These are phyloP conservation scores for Thelonectria rubi DNA, from an alignment of 2,329 filamentous ascomycete species.

Conservation along the genomic window DNA sequence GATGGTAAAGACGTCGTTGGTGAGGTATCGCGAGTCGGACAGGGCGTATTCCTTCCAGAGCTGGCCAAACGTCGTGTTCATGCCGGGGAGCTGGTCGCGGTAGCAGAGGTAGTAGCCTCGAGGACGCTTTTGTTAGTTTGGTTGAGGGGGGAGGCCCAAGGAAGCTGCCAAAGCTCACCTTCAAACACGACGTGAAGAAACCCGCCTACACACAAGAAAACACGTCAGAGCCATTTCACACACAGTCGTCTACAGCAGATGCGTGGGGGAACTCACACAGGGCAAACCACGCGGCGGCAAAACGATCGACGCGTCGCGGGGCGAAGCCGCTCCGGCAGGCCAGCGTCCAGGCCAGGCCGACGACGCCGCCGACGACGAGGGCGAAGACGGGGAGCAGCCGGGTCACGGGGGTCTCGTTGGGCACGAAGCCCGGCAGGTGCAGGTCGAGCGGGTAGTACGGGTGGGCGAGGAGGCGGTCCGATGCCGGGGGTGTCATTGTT, in stretches of 20 bases:
- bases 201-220: conserved; percentile 56
- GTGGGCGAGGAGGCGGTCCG: conserved; percentile 44
- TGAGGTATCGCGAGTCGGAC: conserved; percentile 88
- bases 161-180: conserved; percentile 54
- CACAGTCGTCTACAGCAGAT: no score
- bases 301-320: conserved; percentile 49
- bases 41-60: conserved; percentile 93
- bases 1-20: conserved; percentile 83
- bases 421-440: conserved; percentile 54
- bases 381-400: conserved; percentile 51
- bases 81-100: conserved; percentile 70
- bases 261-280: conserved; percentile 56
- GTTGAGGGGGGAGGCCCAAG: neutral
- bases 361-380: conserved; percentile 47
- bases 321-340: conserved; percentile 31
- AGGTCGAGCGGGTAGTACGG: conserved; percentile 61
- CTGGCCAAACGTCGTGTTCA: conserved; percentile 80
- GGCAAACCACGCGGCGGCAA: conserved; percentile 62
- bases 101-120: conserved; percentile 79
- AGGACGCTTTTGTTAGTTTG: conserved; percentile 7
- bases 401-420: conserved; percentile 54
- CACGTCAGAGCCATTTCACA: no score
- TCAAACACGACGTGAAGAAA: conserved; percentile 85
- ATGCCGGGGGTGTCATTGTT: neutral
- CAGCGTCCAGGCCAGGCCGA: conserved; percentile 45